These are phyloP conservation scores for Rhizoclosmatium sp. DNA, from an alignment of 192 early-diverging fungal species.

Conservation along the genomic window DNA sequence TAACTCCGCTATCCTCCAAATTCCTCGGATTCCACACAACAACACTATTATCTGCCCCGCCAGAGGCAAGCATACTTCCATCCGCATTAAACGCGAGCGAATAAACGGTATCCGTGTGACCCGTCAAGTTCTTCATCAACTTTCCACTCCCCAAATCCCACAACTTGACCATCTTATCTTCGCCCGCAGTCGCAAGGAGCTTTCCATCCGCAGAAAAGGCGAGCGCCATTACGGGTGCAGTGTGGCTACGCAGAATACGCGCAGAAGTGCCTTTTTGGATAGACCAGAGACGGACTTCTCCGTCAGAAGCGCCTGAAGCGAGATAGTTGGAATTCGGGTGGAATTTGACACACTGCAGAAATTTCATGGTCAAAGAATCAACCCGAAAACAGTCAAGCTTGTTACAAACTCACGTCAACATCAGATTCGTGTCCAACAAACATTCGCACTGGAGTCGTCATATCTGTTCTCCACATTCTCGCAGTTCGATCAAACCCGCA, in stretches of 20 bases:
- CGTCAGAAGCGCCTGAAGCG: conserved; percentile 90
- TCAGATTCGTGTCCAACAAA: conserved; percentile 98
- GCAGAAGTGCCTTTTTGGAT: conserved; percentile 89
- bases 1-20: conserved; percentile 21
- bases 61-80: conserved; percentile 81
- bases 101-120: conserved; percentile 85
- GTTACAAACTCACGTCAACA: conserved; percentile 84
- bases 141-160: conserved; percentile 93
- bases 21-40: conserved; percentile 88
- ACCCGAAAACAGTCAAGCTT: neutral
- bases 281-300: conserved; percentile 91
- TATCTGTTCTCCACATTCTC: conserved; percentile 95
- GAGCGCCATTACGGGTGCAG: conserved; percentile 80
- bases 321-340: conserved; percentile 97
- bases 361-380: neutral
- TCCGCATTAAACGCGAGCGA: conserved; percentile 87
- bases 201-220: conserved; percentile 94
- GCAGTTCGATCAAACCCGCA: conserved; percentile 95
- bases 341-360: conserved; percentile 82
- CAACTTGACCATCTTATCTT: conserved; percentile 79
- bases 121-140: conserved; percentile 82
- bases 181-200: conserved; percentile 88
- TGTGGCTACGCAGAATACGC: conserved; percentile 89
- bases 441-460: conserved; percentile 93
- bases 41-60: conserved; percentile 88